A percentile compares a stretch with the other conserved stretches of the same genome.
phyloP scores from a whole-genome alignment of 768 basidiomycete species.

The Sarcomyxa edulis region DNA sequence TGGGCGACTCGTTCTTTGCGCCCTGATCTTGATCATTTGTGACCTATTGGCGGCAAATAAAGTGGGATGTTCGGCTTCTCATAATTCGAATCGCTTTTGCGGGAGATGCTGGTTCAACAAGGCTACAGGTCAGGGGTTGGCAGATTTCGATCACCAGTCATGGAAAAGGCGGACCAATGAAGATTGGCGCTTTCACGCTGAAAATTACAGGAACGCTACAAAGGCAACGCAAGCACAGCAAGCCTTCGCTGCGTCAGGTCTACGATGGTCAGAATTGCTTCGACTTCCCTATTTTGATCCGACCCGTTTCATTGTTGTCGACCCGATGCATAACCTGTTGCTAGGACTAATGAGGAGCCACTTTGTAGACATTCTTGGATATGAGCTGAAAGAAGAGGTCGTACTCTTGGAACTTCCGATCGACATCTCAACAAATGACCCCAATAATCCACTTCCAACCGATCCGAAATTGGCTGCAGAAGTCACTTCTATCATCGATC shows the following conservation, averaged over 20 bases:
- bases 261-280: slow-evolving; percentile 8
- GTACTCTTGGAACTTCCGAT: not conserved
- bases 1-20: slow-evolving; percentile 17
- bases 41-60: slow-evolving; percentile 30
- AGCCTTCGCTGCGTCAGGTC: slow-evolving; percentile 13
- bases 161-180: slow-evolving; percentile 13
- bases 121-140: no score
- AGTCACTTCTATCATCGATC: not conserved
- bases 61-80: slow-evolving; percentile 12
- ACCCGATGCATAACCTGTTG: slow-evolving; percentile 9
- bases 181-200: slow-evolving; percentile 5
- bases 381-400: not conserved
- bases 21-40: slow-evolving; percentile 22
- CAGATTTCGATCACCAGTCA: slow-evolving; percentile 7
- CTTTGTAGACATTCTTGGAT: slow-evolving; percentile 2
- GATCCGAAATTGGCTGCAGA: not conserved
- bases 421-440: not conserved
- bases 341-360: slow-evolving; percentile 5
- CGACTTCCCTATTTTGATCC: slow-evolving; percentile 9
- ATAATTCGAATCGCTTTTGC: slow-evolving; percentile 13
- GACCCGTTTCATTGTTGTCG: slow-evolving; percentile 4
- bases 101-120: slow-evolving; percentile 10
- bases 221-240: slow-evolving; percentile 8
- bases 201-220: slow-evolving; percentile 12
- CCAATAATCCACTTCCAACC: slow-evolving; percentile 1